Evolutionary conservation across 805 yeast genomes (phyloP).

Genomic region (Candida boleticola): DNA sequence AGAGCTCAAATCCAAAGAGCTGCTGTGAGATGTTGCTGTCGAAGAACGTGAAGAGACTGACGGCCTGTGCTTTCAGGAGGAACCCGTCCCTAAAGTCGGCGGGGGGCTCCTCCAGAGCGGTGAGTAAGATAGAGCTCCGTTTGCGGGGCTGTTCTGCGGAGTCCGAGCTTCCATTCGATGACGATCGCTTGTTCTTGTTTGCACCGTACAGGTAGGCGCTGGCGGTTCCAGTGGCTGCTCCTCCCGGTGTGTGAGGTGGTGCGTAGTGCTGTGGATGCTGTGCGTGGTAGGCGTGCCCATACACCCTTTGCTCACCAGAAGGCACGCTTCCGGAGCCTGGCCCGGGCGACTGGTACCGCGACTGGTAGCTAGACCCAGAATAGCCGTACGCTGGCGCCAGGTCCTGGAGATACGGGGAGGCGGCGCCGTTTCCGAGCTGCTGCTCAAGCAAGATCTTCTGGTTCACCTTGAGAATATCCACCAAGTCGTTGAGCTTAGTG

Average conservation of each 20-base stretch:
- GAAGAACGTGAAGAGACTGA: conserved; percentile 50
- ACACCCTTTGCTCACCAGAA: too few species aligned
- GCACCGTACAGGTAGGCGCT: neutral
- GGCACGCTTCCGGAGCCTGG: neutral
- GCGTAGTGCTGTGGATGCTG: neutral
- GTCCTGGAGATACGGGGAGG: neutral
- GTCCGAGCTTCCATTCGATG: neutral
- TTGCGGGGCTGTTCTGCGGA: neutral
- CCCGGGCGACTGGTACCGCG: neutral
- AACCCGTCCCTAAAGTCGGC: conserved; percentile 37
- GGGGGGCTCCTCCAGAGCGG: conserved; percentile 6
- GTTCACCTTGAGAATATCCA: conserved; percentile 31
- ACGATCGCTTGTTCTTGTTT: neutral
- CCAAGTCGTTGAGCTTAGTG: conserved; percentile 34
- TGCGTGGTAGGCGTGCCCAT: neutral
- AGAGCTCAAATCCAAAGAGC: conserved; percentile 61
- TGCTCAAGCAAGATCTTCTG: conserved; percentile 26
- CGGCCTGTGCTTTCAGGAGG: conserved; percentile 40
- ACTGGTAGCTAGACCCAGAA: neutral
- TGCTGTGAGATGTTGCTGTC: conserved; percentile 58
- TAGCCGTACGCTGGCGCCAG: neutral
- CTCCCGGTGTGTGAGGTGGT: too few species aligned
- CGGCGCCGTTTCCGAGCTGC: conserved; percentile 9
- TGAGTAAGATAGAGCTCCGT: neutral
- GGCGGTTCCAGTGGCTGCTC: neutral